phyloP scores from a whole-genome alignment of 179 eudicot species.

The Pouteria campechiana region DNA sequence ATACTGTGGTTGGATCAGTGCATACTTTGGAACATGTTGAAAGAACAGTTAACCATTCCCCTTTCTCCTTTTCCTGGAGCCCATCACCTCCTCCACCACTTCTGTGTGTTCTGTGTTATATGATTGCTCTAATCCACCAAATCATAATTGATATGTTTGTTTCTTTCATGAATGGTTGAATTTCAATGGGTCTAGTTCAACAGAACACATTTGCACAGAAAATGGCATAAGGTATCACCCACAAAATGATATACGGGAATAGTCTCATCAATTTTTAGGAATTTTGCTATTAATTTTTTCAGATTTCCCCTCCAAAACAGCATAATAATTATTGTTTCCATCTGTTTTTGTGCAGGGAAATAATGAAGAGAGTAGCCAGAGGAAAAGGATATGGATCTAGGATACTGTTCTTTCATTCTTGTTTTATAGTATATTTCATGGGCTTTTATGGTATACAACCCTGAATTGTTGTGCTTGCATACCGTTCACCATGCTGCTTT shows the following conservation, averaged over 20 bases:
- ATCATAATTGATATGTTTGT: no score
- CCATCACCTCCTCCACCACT: no score
- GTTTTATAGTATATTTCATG: constrained; percentile 15
- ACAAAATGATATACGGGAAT: no score
- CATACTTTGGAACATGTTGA: no score
- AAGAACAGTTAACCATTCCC: no score
- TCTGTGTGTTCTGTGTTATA: no score
- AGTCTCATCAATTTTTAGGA: neutral
- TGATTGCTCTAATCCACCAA: no score
- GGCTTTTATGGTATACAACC: constrained; percentile 10
- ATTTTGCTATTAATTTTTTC: neutral
- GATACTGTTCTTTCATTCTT: constrained; percentile 12
- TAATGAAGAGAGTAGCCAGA: constrained; percentile 35
- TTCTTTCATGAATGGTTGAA: no score
- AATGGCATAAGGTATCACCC: neutral
- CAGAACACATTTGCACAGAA: neutral
- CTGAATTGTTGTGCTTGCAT: constrained; percentile 19
- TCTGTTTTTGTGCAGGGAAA: constrained; percentile 29
- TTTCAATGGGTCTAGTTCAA: neutral
- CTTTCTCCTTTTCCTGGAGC: no score
- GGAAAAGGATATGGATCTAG: constrained; percentile 44
- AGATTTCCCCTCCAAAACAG: no score
- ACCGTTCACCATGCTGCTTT: no score
- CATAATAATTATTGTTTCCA: neutral
- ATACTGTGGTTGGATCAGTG: no score